These are phyloP conservation scores for Exsudoporus frostii DNA, from an alignment of 768 basidiomycete species.

Conservation along the genomic window DNA sequence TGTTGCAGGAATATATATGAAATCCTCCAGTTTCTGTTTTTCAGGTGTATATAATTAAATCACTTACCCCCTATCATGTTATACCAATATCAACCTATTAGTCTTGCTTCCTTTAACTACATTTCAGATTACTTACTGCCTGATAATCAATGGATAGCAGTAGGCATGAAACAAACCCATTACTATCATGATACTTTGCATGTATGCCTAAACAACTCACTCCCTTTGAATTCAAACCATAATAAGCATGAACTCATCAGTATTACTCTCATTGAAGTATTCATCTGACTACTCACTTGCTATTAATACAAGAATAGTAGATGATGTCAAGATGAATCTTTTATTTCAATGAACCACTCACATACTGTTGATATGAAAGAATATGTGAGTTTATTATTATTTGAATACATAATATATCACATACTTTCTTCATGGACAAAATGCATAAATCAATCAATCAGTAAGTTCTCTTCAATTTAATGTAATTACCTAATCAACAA, in stretches of 20 bases:
- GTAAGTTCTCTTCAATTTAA: background rate
- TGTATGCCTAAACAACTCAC: background rate
- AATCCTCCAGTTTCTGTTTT: no score
- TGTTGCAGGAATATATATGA: no score
- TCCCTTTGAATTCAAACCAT: background rate
- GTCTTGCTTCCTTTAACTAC: fast-evolving
- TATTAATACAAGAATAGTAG: background rate
- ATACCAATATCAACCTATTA: background rate
- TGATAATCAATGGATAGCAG: background rate
- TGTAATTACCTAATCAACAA: background rate
- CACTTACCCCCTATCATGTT: no score
- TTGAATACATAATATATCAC: background rate
- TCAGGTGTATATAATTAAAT: no score
- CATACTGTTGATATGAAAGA: background rate
- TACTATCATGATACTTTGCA: background rate
- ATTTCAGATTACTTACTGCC: background rate
- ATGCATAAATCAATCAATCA: background rate
- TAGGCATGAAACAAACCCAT: background rate
- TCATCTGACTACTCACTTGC: background rate
- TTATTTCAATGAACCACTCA: background rate
- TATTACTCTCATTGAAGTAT: background rate
- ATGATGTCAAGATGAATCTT: background rate
- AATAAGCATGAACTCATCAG: no score
- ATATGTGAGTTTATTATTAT: no score
- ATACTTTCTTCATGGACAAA: background rate